Percentiles rank a stretch among this genome's conserved stretches.
phyloP scores from a whole-genome alignment of 2,329 filamentous ascomycete genomes.

The Fusarium sp. region DNA sequence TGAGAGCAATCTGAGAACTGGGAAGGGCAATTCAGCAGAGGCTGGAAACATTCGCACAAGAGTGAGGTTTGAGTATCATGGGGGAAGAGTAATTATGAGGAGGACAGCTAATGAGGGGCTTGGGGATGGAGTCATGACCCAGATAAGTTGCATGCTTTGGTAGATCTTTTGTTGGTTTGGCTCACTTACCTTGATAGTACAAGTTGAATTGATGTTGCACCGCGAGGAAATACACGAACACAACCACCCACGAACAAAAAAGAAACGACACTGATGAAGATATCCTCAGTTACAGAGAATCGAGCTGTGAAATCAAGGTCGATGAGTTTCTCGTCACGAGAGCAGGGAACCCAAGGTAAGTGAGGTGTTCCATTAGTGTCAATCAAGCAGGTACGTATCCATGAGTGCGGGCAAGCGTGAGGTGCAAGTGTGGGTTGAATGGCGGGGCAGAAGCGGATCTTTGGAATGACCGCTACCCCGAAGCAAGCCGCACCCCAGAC shows the following conservation, averaged over 20 bases:
- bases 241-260: background rate
- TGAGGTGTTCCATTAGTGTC: background rate
- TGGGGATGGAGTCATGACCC: constrained; percentile 24
- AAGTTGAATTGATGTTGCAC: background rate
- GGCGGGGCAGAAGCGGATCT: constrained; percentile 37
- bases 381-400: constrained; percentile 6
- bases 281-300: background rate
- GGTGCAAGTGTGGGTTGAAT: constrained; percentile 1
- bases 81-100: background rate
- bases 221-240: background rate
- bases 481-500: constrained; percentile 19
- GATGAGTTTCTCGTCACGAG: constrained; percentile 18
- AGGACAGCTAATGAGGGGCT: constrained; percentile 28
- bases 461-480: constrained; percentile 40
- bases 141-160: constrained; percentile 18
- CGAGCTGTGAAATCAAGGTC: constrained; percentile 1
- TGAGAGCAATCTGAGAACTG: background rate
- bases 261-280: background rate
- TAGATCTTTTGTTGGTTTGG: constrained; percentile 1
- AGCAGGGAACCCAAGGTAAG: background rate
- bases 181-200: constrained; percentile 26
- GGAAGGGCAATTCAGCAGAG: background rate
- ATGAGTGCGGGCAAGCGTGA: background rate
- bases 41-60: background rate
- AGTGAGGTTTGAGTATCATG: background rate